Evolutionary conservation across 306 rosid genomes (phyloP).

Genomic region (Prunus armeniaca): DNA sequence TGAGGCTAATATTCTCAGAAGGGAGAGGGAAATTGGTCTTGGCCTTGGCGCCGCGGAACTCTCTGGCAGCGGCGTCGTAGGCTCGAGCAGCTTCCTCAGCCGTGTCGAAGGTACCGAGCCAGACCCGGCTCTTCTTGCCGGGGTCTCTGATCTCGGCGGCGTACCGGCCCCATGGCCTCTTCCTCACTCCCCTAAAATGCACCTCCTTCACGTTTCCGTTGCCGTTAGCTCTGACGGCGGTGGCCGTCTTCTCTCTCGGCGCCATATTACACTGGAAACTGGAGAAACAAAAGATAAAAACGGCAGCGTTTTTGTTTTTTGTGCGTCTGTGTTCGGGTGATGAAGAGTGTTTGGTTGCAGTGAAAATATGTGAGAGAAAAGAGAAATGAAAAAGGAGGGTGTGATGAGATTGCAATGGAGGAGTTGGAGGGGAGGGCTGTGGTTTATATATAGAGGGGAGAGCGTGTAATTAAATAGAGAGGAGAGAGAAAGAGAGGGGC

Average conservation of each 20-base stretch:
- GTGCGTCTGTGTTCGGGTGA: background rate
- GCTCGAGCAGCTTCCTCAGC: slow-evolving; percentile 97
- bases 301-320: background rate
- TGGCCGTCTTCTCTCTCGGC: slow-evolving; percentile 56
- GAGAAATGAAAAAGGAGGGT: background rate
- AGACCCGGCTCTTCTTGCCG: slow-evolving; percentile 90
- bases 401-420: slow-evolving; percentile 6
- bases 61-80: slow-evolving; percentile 81
- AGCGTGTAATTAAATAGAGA: slow-evolving; percentile 7
- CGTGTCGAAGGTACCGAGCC: slow-evolving; percentile 97
- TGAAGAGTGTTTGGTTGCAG: background rate
- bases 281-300: background rate
- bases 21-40: slow-evolving; percentile 72
- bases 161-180: slow-evolving; percentile 98
- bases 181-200: slow-evolving; percentile 93
- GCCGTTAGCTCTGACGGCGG: slow-evolving; percentile 32
- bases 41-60: slow-evolving; percentile 92
- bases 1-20: slow-evolving; percentile 22
- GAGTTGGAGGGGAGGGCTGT: background rate
- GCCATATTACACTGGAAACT: slow-evolving; percentile 42
- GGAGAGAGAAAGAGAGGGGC: slow-evolving; percentile 2
- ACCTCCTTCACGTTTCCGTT: slow-evolving; percentile 53
- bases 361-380: background rate
- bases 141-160: slow-evolving; percentile 99
- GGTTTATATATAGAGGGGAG: slow-evolving; percentile 39